Conservation (phyloP, 2,329 filamentous ascomycete genomes). For the Diaporthe sp. region DNA sequence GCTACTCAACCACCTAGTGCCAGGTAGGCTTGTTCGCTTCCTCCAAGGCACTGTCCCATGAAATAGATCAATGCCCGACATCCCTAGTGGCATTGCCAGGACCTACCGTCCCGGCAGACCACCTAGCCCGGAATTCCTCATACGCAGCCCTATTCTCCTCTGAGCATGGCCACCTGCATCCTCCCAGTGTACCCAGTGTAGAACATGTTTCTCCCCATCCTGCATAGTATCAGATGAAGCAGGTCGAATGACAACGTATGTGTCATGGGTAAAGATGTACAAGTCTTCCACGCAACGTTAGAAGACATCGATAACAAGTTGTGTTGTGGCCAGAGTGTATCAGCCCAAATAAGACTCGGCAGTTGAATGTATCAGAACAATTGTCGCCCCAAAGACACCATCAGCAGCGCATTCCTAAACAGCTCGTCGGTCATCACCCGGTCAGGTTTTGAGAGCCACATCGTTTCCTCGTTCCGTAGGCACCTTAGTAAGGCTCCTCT, state of each 20-base stretch:
- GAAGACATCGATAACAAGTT: background rate
- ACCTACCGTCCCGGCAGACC: background rate
- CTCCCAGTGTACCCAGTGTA: background rate
- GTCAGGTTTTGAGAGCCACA: background rate
- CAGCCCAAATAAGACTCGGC: slow-evolving; percentile 2
- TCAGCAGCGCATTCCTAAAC: background rate
- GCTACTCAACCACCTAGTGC: background rate
- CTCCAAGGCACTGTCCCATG: background rate
- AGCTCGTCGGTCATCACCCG: background rate
- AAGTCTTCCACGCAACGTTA: background rate
- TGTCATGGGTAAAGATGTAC: background rate
- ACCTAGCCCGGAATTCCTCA: background rate
- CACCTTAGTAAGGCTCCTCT: slow-evolving; percentile 22
- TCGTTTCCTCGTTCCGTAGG: background rate
- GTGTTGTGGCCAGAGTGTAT: background rate
- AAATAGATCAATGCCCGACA: background rate
- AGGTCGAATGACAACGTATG: background rate
- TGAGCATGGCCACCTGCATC: no score
- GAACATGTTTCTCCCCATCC: background rate
- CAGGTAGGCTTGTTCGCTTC: background rate
- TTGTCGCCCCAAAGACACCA: slow-evolving; percentile 1
- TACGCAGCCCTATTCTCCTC: background rate
- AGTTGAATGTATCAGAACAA: slow-evolving; percentile 7
- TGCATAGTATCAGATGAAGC: background rate
- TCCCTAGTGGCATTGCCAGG: background rate